phyloP scores from a whole-genome alignment of 345 rosid genomes.

The Lepidium aucheri region DNA sequence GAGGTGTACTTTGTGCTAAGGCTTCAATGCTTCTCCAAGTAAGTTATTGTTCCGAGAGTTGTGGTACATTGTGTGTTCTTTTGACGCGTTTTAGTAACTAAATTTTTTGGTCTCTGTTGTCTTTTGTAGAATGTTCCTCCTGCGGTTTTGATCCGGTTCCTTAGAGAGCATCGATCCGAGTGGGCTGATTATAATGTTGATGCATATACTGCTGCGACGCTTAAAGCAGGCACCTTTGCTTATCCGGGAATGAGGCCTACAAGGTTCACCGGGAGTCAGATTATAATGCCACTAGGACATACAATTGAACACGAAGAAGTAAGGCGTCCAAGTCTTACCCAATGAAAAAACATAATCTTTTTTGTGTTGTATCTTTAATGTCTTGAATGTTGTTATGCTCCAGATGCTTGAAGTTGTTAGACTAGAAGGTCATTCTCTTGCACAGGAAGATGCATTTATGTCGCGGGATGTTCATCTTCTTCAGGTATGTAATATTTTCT shows the following conservation, averaged over 20 bases:
- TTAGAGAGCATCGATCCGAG: slow-evolving; percentile 95
- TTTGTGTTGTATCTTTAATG: background rate
- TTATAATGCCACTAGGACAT: slow-evolving; percentile 95
- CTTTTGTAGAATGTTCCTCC: slow-evolving; percentile 76
- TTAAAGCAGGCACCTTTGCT: slow-evolving; percentile 73
- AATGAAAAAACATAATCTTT: background rate
- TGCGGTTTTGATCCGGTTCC: slow-evolving; percentile 84
- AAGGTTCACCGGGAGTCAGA: slow-evolving; percentile 90
- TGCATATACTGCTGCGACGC: slow-evolving; percentile 85
- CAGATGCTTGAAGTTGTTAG: slow-evolving; percentile 94
- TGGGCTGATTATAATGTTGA: slow-evolving; percentile 99
- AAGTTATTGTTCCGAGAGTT: slow-evolving; percentile 1
- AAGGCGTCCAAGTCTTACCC: background rate
- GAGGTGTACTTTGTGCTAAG: slow-evolving; percentile 97
- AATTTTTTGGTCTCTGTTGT: slow-evolving; percentile 3
- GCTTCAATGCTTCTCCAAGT: slow-evolving; percentile 99
- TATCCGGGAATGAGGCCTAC: slow-evolving; percentile 93
- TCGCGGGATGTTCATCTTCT: slow-evolving; percentile 91
- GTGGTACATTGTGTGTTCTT: background rate
- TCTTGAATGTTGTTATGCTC: background rate
- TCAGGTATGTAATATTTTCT: slow-evolving; percentile 46
- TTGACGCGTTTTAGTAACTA: background rate
- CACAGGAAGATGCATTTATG: slow-evolving; percentile 89
- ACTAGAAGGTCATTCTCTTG: slow-evolving; percentile 90
- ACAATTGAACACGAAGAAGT: slow-evolving; percentile 99